phyloP scores from a whole-genome alignment of 73 alveolate genomes.

The Paramecium octaurelia region DNA sequence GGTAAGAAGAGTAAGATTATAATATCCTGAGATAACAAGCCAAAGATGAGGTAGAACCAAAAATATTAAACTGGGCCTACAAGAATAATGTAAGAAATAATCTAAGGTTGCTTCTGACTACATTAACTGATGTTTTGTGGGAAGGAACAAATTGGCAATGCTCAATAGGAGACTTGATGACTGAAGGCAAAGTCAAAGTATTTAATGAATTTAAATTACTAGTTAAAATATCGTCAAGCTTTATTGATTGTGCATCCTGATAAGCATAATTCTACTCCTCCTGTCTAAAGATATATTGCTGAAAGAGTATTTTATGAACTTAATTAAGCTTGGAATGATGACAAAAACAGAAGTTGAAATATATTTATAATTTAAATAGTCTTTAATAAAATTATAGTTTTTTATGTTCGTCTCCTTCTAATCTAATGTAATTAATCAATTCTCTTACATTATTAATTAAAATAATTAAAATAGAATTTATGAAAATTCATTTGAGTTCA shows the following conservation, averaged over 20 bases:
- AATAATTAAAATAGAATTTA: no score
- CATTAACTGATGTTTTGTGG: conserved; percentile 32
- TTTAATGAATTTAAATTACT: neutral
- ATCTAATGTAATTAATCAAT: no score
- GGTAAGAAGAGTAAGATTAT: neutral
- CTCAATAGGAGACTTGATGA: conserved; percentile 39
- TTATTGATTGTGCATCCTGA: conserved; percentile 31
- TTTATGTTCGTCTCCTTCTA: no score
- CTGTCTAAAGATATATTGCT: conserved; percentile 26
- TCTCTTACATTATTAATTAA: no score
- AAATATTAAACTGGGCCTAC: neutral
- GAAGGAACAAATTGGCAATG: conserved; percentile 20
- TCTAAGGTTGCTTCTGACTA: neutral
- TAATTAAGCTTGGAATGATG: conserved; percentile 17
- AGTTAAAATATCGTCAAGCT: neutral
- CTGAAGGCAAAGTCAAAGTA: conserved; percentile 20
- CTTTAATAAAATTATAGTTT: no score
- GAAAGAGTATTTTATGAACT: conserved; percentile 43
- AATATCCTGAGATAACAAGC: conserved; percentile 8
- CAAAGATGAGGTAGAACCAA: conserved; percentile 7
- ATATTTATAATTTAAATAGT: neutral
- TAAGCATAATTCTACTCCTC: neutral
- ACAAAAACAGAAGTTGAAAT: neutral
- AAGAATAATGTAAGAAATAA: conserved; percentile 29
- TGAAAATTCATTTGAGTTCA: neutral